Base-by-base conservation (phyloP, 208 protist genomes). In the Vickermania ingenoplastis region DNA sequence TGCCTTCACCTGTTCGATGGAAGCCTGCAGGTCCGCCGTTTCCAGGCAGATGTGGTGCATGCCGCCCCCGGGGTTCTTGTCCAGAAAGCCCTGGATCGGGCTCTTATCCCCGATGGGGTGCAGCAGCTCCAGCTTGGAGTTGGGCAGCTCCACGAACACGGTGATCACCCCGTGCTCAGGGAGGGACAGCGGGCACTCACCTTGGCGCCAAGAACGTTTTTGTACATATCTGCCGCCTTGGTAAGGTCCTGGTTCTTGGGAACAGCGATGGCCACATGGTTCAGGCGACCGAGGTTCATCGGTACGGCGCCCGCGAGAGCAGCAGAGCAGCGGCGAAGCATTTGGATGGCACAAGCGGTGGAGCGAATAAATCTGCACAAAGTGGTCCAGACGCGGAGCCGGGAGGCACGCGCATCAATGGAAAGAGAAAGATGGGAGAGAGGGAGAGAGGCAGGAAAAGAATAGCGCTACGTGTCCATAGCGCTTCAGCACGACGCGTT, bases 1-100 rank as follows among this genome's bases (percentile, higher is more conserved):
- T 1, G 59, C 71, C 45, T 65, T 62, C 26, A 93, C 63, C 25
- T 67, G 41, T 25, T 72, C 62, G 22, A 96, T 75, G 2, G 91
- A 75, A 4, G 56, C 51, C 0, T 79, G 52, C 21, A 86, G 73
- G 24, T 91, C 67, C 1, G 63, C 66, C 5, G 95, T 89, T 68
- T 97, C 94, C 25, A 97, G 56, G 65, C 94, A 97, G 36, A 97
- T 74, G 73, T 97, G 94, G 63, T 97, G 92, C 59, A 97, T 95
- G 28, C 92, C 94, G 5, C 92, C 94, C 0, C 59, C n/a, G 31
- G 77, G 71, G 61, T 97, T 97, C 73, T 92, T 92, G 27, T 82
- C 70, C 29, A 97, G 63, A 67, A 96, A 97, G 36, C 80, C 87
- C 1, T 67, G 70, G 57, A 97, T 97, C 11, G 92, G 94, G 52